Base-by-base conservation (phyloP, 371 early-diverging fungal species). In the Mucor racemosus region DNA sequence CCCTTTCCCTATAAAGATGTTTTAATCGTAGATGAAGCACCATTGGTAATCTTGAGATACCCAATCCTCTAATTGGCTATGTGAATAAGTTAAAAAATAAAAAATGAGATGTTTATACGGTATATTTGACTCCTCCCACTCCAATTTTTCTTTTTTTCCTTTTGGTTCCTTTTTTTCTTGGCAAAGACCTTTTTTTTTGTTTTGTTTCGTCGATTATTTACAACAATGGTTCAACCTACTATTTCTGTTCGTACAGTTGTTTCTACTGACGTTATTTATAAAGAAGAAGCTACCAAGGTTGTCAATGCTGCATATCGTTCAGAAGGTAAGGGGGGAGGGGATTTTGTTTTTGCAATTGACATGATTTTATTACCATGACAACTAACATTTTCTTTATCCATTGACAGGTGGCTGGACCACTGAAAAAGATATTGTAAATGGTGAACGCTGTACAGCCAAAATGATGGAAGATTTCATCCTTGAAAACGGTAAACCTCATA, bases 321-420 rank as follows among this genome's bases (percentile, higher is more conserved):
- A 9, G 68, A 68, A 59, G 73, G 71, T 70, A 57, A 17, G 31
- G 5, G 5, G 44, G 6, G n/a, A n/a, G n/a, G n/a, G n/a, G n/a
- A n/a, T 42, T 15, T 7, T 17, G 19, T 38, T 31, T n/a, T 19
- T 14, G 26, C 26, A 40, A 33, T 34, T 15, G 55, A 44, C 7
- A 44, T 44, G 26, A 46, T 11, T 4, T 33, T 1, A 5, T 11
- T 38, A 19, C 26, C 21, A 50, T 21, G 21, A 8, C 48, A 48
- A 48, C 50, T 26, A 19, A 50, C 17, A 17, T 17, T 17, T 7
- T 11, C 15, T 15, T 5, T 42, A 3, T 50, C 26, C 26, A 35
- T 17, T 42, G 11, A 38, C 41, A 73, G 81, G 78, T 33, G 79
- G 82, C 60, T 82, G 82, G 82, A 82, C 82, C 21, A 77, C 75